These are phyloP conservation scores for Plasmodium vinckei DNA, from an alignment of 169 alveolate species.

Conservation along the genomic window DNA sequence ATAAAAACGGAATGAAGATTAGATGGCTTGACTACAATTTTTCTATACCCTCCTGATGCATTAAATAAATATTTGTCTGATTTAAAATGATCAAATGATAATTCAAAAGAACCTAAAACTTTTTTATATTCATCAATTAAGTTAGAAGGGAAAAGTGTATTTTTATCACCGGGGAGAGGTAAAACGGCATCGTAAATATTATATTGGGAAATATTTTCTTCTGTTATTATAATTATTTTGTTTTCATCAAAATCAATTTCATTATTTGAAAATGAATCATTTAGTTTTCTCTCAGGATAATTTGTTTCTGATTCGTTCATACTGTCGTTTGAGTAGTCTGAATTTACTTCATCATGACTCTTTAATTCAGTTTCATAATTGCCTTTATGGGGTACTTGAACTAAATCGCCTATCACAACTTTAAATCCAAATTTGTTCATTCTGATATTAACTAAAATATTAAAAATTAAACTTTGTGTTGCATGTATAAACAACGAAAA, in stretches of 20 bases:
- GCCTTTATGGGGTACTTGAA: constrained; percentile 51
- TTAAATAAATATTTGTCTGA: constrained; percentile 76
- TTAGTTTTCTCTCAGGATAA: constrained; percentile 67
- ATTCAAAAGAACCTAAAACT: constrained; percentile 77
- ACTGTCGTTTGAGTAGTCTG: constrained; percentile 80
- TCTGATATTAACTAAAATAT: constrained; percentile 89
- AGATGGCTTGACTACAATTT: constrained; percentile 86
- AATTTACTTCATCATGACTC: constrained; percentile 69
- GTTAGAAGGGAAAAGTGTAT: constrained; percentile 84
- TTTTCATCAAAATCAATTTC: constrained; percentile 25
- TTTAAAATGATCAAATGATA: constrained; percentile 79
- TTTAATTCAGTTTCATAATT: constrained; percentile 5
- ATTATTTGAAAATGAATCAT: background rate
- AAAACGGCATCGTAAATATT: constrained; percentile 91
- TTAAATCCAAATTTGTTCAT: constrained; percentile 89
- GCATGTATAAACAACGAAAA: constrained; percentile 93
- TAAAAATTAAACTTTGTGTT: constrained; percentile 94
- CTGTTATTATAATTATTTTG: constrained; percentile 81
- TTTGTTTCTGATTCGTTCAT: constrained; percentile 37
- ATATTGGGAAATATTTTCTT: constrained; percentile 86
- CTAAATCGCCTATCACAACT: constrained; percentile 86
- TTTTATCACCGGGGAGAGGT: constrained; percentile 93
- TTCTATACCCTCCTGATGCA: constrained; percentile 88
- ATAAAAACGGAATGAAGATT: constrained; percentile 83
- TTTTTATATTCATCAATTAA: constrained; percentile 61